Evolutionary conservation across 192 early-diverging fungal species (phyloP).

Genomic region (Linnemannia exigua): DNA sequence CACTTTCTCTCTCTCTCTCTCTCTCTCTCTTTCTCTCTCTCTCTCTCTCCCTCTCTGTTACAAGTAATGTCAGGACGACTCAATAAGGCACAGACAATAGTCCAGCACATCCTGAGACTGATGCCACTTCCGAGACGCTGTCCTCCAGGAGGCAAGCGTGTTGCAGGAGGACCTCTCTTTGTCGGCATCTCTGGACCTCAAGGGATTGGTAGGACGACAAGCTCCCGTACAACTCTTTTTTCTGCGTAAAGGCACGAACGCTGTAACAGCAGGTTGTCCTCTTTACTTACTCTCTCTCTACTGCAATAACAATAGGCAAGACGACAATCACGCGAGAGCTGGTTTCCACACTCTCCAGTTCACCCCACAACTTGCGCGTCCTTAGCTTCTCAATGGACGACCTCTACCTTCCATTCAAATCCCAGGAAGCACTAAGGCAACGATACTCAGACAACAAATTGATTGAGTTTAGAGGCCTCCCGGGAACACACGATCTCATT

Average conservation of each 20-base stretch:
- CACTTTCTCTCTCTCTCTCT: too few species aligned
- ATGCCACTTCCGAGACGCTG: conserved; percentile 28
- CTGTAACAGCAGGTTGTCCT: too few species aligned
- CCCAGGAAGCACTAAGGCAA: conserved; percentile 69
- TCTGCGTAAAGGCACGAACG: background rate
- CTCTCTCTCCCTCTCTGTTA: background rate
- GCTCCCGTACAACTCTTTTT: background rate
- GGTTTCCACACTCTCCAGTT: conserved; percentile 12
- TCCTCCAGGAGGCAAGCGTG: conserved; percentile 12
- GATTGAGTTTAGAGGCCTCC: conserved; percentile 85
- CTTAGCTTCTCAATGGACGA: conserved; percentile 88
- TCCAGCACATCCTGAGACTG: conserved; percentile 43
- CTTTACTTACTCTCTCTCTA: background rate
- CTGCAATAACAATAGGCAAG: conserved; percentile 29
- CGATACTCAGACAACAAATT: conserved; percentile 74
- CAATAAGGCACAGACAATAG: conserved; percentile 46
- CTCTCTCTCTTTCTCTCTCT: background rate
- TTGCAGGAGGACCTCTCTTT: conserved; percentile 24
- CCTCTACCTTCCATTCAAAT: conserved; percentile 80
- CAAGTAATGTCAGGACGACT: conserved; percentile 22
- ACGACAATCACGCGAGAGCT: conserved; percentile 46
- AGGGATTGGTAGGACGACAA: conserved; percentile 34
- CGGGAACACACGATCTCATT: conserved; percentile 90
- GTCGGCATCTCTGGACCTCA: conserved; percentile 54
- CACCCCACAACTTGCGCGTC: conserved; percentile 63